phyloP scores from a whole-genome alignment of 139 green algal genomes.

The Chlorella vulgaris region DNA sequence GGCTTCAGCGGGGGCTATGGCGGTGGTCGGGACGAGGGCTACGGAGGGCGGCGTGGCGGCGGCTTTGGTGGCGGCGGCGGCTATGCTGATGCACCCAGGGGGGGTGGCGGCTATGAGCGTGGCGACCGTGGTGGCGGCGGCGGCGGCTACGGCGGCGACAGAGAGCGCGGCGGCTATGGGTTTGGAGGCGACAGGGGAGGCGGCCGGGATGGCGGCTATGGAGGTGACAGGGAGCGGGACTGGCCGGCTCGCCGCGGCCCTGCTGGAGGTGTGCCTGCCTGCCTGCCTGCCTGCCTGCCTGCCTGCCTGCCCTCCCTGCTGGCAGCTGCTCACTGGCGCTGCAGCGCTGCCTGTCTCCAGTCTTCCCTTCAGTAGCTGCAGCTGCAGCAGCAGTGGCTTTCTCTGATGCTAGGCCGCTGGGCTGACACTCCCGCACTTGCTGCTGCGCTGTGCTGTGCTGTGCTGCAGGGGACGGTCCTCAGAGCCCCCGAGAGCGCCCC shows the following conservation, averaged over 20 bases:
- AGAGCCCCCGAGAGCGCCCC: constrained; percentile 36
- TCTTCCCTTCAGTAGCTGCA: too few species aligned
- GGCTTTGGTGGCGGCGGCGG: too few species aligned
- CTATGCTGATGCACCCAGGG: neutral
- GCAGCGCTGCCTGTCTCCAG: neutral
- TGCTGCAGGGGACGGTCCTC: neutral
- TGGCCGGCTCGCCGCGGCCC: neutral
- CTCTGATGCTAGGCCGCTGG: too few species aligned
- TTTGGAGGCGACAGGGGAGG: neutral
- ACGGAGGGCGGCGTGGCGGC: too few species aligned
- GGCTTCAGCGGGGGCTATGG: too few species aligned
- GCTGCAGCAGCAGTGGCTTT: neutral
- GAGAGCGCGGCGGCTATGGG: constrained; percentile 19
- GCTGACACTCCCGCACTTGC: too few species aligned
- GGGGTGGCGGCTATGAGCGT: neutral
- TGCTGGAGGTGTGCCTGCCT: neutral
- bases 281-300: neutral
- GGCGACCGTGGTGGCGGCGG: neutral
- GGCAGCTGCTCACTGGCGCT: too few species aligned
- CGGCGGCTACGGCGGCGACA: neutral
- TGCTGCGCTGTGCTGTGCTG: neutral
- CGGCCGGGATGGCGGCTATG: neutral
- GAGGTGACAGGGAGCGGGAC: neutral
- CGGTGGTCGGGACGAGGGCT: too few species aligned
- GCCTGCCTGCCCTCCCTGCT: neutral